A percentile compares a stretch with the other conserved stretches of the same genome.
Evolutionary conservation across 345 rosid genomes (phyloP).

Genomic region (Diplotaxis tenuifolia): DNA sequence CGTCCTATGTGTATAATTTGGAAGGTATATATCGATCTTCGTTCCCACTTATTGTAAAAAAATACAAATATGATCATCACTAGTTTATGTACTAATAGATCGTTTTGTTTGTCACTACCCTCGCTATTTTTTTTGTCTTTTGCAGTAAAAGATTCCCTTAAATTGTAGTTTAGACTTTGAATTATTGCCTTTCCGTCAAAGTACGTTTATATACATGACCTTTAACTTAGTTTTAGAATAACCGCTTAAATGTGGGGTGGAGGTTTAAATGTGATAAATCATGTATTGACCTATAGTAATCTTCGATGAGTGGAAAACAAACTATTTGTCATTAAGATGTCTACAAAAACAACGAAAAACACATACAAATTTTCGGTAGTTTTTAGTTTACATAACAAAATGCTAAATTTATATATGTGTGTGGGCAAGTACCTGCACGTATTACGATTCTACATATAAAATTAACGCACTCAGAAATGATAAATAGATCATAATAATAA

Average conservation of each 20-base stretch:
- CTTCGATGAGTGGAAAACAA: not conserved
- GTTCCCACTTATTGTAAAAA: too few species aligned
- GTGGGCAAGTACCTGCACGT: not conserved
- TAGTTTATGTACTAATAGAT: not conserved
- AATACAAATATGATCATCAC: conserved; percentile 1
- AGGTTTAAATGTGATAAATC: not conserved
- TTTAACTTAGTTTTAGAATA: not conserved
- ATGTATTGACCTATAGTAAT: not conserved
- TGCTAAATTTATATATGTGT: not conserved
- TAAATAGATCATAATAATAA: not conserved
- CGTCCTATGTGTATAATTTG: not conserved
- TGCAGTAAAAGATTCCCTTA: conserved; percentile 31
- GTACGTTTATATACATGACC: not conserved
- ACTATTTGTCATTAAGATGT: not conserved
- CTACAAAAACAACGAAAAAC: not conserved
- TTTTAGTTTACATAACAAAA: not conserved
- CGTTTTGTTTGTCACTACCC: conserved; percentile 29
- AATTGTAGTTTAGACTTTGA: conserved; percentile 33
- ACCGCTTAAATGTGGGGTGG: too few species aligned
- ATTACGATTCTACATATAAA: conserved; percentile 1
- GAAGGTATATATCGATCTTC: not conserved
- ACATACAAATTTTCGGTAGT: not conserved
- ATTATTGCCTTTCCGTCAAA: conserved; percentile 13
- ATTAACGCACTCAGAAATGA: conserved; percentile 1
- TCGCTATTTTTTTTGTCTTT: not conserved